A percentile compares a stretch with the other conserved stretches of the same genome.
Conservation (phyloP, 331 rosid genomes). For the Acacia pycnantha region DNA sequence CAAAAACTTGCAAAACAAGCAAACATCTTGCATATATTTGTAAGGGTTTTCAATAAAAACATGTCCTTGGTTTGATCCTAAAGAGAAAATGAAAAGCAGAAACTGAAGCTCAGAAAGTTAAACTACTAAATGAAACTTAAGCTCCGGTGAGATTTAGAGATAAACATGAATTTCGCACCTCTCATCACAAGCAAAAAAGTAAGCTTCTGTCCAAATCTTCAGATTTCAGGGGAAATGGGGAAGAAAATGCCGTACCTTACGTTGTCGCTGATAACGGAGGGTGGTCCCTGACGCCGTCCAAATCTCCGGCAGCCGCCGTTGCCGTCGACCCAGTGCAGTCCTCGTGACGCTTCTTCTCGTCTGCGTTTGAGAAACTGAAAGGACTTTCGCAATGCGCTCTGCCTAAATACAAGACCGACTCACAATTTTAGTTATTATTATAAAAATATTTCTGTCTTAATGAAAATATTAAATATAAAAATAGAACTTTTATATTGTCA, state of each 20-base stretch:
- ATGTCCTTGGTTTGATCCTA: neutral
- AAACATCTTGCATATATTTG: neutral
- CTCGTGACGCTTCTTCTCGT: too few relatives aligned
- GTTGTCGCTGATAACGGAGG: neutral
- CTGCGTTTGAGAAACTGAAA: neutral
- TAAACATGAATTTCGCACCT: neutral
- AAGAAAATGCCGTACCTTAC: neutral
- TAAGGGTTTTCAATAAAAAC: neutral
- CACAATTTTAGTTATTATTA: too few relatives aligned
- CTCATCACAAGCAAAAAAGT: neutral
- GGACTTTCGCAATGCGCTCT: neutral
- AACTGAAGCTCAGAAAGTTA: neutral
- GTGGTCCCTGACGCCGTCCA: neutral
- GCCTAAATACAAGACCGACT: neutral
- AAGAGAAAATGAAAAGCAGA: neutral
- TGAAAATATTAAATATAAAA: too few relatives aligned
- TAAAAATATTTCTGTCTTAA: too few relatives aligned
- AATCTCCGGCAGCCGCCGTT: neutral
- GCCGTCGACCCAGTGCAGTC: neutral
- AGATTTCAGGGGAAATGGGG: neutral
- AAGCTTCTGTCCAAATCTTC: neutral
- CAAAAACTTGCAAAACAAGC: neutral
- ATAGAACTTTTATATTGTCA: too few relatives aligned
- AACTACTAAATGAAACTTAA: neutral
- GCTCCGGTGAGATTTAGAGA: neutral